A percentile compares a stretch with the other conserved stretches of the same genome.
Conservation (phyloP, 1,284 basidiomycete genomes). For the Moniliophthora roreri region DNA sequence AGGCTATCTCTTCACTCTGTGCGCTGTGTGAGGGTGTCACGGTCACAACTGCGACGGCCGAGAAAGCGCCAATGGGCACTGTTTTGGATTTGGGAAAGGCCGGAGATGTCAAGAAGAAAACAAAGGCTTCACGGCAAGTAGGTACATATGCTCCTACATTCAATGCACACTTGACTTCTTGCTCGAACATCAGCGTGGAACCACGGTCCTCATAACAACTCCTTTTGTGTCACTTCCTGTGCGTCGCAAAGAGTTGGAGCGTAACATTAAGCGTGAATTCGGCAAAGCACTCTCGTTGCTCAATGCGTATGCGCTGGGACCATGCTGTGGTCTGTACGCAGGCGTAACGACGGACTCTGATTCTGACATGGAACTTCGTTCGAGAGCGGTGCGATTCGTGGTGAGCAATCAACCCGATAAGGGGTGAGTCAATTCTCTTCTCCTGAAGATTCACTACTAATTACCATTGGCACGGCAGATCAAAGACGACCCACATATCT, state of each 20-base stretch:
- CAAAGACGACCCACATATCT: slow-evolving; percentile 10
- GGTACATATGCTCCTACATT: slow-evolving; percentile 20
- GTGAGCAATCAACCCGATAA: slow-evolving; percentile 75
- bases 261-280: slow-evolving; percentile 90
- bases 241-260: slow-evolving; percentile 87
- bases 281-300: slow-evolving; percentile 82
- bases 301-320: slow-evolving; percentile 90
- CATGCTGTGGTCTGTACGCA: slow-evolving; percentile 38
- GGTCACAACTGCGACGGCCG: slow-evolving; percentile 72
- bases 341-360: neutral
- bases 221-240: slow-evolving; percentile 89
- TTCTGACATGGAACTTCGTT: neutral
- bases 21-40: slow-evolving; percentile 75
- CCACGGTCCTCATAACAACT: slow-evolving; percentile 75
- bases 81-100: slow-evolving; percentile 70
- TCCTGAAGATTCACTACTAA: neutral
- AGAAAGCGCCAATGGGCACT: slow-evolving; percentile 75
- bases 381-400: slow-evolving; percentile 59
- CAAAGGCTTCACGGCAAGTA: slow-evolving; percentile 75
- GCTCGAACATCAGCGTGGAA: slow-evolving; percentile 66
- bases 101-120: slow-evolving; percentile 57
- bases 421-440: slow-evolving; percentile 48
- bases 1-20: slow-evolving; percentile 93
- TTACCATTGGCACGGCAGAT: slow-evolving; percentile 4
- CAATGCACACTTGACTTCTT: slow-evolving; percentile 5